Conservation (phyloP, 2,329 filamentous ascomycete species). For the Xylaria sp. region DNA sequence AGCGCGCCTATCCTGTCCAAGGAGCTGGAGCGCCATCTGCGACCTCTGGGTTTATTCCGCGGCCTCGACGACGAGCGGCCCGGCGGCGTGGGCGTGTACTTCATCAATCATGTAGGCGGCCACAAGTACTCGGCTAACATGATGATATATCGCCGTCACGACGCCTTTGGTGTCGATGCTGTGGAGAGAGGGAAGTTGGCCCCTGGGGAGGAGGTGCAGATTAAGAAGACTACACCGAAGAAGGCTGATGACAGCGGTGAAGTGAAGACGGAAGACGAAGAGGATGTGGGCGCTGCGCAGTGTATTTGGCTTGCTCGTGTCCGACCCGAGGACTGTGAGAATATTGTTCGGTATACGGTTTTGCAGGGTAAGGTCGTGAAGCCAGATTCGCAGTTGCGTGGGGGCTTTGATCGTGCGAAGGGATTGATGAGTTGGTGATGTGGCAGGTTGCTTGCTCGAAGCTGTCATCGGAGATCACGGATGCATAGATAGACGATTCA, state of each 20-base stretch:
- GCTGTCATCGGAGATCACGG: neutral
- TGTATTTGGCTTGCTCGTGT: conserved; percentile 94
- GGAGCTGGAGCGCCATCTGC: conserved; percentile 89
- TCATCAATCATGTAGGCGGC: conserved; percentile 94
- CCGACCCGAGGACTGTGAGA: conserved; percentile 89
- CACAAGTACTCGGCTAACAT: conserved; percentile 98
- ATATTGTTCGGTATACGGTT: conserved; percentile 87
- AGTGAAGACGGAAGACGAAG: conserved; percentile 45
- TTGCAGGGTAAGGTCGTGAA: conserved; percentile 95
- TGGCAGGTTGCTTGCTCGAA: neutral
- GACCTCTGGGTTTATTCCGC: conserved; percentile 83
- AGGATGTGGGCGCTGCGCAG: conserved; percentile 74
- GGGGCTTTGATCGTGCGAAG: conserved; percentile 86
- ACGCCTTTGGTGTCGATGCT: conserved; percentile 65
- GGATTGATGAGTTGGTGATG: conserved; percentile 86
- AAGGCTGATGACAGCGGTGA: conserved; percentile 46
- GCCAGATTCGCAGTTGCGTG: conserved; percentile 83
- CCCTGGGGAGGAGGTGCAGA: conserved; percentile 52
- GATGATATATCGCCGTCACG: conserved; percentile 81
- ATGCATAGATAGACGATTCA: neutral
- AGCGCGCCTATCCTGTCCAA: conserved; percentile 88
- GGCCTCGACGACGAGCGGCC: conserved; percentile 89
- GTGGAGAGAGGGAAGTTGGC: conserved; percentile 53
- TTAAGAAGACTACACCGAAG: conserved; percentile 44
- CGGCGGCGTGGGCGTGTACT: conserved; percentile 94